Evolutionary conservation across 2,329 filamentous ascomycete genomes (phyloP), one percentile per base, ranked within the genome.

Genomic region (Trichoderma polysporum): DNA sequence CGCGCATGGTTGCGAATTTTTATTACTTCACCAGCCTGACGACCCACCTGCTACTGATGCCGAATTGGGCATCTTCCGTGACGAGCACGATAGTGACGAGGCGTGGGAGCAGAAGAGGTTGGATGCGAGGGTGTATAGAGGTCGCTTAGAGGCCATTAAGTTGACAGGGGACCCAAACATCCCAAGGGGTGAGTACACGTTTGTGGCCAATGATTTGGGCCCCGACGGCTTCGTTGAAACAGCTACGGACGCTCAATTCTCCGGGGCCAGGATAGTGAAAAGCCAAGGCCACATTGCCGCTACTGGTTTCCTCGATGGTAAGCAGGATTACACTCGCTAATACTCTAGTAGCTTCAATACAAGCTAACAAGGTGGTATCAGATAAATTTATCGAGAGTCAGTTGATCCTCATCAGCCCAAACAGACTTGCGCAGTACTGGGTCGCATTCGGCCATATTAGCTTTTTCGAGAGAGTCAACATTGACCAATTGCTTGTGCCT

Each of bases 151-250:
- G 76, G 94, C 91, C 0, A 88, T 97, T 74, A 98, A 98, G 76
- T 81, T 99, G 37, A 98, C 94, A 0, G 94, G 94, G 0, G 94
- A 99, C 74, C 88, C 90, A 0, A 96, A 97, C 71, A 88, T 98
- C 15, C 94, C 94, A 0, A 85, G 94, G 9, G 94, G 94, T 9
- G 91, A 97, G 76, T 88, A 89, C 71, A 92, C 91, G 0, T 97
- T 97, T 75, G 84, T 92, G 3, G 90, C 89, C 0, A 86, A 92
- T 5, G 93, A 97, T 71, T 86, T 98, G 39, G 90, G 91, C 0
- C 82, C 85, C 0, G 79, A 74, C 0, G 92, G 92, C 0, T 83
- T 90, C 25, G 78, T 94, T 0, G 82, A 88, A 0, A 80, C 88
- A 1, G 87, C 89, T 0, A 81, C 86, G 1, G 90, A 93, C 67